A percentile compares a stretch with the other conserved stretches of the same genome.
Conservation (phyloP, 345 rosid species). For the Anacardium occidentale region DNA sequence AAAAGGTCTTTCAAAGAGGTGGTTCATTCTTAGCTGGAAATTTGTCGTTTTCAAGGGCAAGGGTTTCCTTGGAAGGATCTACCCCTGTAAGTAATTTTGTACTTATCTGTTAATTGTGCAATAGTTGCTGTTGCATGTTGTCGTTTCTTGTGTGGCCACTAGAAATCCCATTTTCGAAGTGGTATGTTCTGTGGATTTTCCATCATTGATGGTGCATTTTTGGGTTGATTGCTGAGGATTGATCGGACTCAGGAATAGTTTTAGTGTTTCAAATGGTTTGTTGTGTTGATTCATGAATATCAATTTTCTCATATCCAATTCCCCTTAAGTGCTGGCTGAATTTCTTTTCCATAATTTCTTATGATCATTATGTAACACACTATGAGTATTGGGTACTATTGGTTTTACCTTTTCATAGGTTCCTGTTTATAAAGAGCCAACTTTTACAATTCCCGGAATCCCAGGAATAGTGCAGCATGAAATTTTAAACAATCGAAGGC, state of each 20-base stretch:
- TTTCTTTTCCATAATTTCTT: neutral
- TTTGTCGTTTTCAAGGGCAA: conserved; percentile 91
- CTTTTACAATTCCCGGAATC: conserved; percentile 68
- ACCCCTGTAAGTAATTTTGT: conserved; percentile 69
- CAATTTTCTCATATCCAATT: neutral
- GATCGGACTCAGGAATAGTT: neutral
- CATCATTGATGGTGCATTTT: neutral
- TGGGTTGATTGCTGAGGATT: neutral
- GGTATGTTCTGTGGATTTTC: conserved; percentile 1
- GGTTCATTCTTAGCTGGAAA: conserved; percentile 98
- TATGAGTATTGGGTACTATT: neutral
- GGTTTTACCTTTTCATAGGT: conserved; percentile 44
- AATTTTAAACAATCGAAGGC: conserved; percentile 91
- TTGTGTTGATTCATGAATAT: neutral
- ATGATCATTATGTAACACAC: neutral
- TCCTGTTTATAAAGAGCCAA: conserved; percentile 83
- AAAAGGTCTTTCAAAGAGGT: conserved; percentile 77
- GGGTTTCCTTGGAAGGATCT: conserved; percentile 94
- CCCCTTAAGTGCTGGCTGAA: neutral
- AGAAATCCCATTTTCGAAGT: conserved; percentile 4
- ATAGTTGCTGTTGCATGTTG: neutral
- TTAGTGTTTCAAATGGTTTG: neutral
- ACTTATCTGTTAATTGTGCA: conserved; percentile 1
- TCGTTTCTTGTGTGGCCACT: neutral
- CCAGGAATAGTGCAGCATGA: conserved; percentile 95